These are phyloP conservation scores for Handroanthus guayacan DNA, from an alignment of 257 asterid genomes.

Conservation along the genomic window DNA sequence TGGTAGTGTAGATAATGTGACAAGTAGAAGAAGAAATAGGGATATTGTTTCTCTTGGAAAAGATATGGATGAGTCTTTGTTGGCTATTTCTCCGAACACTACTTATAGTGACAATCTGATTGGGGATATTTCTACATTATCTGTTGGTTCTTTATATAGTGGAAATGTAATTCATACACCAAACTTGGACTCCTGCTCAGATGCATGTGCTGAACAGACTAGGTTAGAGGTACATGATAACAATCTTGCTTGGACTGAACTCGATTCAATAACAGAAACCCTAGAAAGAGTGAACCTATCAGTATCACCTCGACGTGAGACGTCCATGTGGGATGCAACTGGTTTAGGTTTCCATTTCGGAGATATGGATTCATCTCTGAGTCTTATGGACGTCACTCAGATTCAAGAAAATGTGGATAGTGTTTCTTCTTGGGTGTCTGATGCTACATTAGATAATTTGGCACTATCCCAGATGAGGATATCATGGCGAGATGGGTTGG, in stretches of 20 bases:
- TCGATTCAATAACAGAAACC: conserved; percentile 40
- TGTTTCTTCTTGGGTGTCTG: conserved; percentile 62
- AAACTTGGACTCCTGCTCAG: conserved; percentile 54
- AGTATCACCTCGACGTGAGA: conserved; percentile 37
- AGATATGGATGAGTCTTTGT: conserved; percentile 19
- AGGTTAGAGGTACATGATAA: conserved; percentile 31
- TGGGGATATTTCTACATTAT: conserved; percentile 46
- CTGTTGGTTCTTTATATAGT: conserved; percentile 48
- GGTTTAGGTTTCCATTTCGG: conserved; percentile 38
- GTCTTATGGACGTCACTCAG: conserved; percentile 17
- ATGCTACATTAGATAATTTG: conserved; percentile 51
- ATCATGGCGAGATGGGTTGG: conserved; percentile 77
- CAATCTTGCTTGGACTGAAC: conserved; percentile 35
- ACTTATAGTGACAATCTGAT: conserved; percentile 22
- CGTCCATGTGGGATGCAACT: conserved; percentile 44
- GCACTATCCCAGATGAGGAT: conserved; percentile 65
- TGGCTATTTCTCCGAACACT: conserved; percentile 26
- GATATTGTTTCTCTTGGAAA: neutral
- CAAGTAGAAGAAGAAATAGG: conserved; percentile 37
- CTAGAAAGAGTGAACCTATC: conserved; percentile 39
- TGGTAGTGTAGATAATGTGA: conserved; percentile 30
- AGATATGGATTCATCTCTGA: too few relatives aligned
- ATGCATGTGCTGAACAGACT: conserved; percentile 29
- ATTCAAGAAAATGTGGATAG: conserved; percentile 34
- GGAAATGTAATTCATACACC: conserved; percentile 80